Base-by-base conservation (phyloP, 2,329 filamentous ascomycete species). In the Hortaea werneckii region DNA sequence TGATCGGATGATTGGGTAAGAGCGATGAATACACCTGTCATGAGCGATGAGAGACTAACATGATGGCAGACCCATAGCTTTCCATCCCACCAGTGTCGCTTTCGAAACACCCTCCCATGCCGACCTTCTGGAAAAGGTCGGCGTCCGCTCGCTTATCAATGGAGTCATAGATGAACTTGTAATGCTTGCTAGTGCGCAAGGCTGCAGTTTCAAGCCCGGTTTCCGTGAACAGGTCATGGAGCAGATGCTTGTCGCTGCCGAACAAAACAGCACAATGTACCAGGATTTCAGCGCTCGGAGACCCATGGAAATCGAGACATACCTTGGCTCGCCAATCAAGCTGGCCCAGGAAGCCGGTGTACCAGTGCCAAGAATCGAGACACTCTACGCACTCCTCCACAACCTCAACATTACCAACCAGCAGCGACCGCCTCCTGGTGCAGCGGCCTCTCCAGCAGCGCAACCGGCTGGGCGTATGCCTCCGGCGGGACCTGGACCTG, bases 291-390 rank as follows among this genome's bases (percentile, higher is more conserved):
- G 82, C 44, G 82, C 87, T 11, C 80, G 83, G 56, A 80, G 90
- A 40, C 92, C 92, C 1, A 95, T 98, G 86, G 92, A 98, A 63
- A 82, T 98, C 10, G 92, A 98, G 67, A 95, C 88, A 0, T 96
- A 88, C 62, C 78, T 96, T 3, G 92, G 90, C 37, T 90, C 90
- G 5, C 90, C 92, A 2, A 83, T 96, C 56, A 94, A 92, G 65
- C 70, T 96, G 52, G 88, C 89, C 34, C 81, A 86, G 57, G 81
- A 87, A 47, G 75, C 71, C 29, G 80, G 80, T 28, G 66, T 94
- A 30, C 64, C 79, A 39, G 74, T 95, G 10, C 89, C 90, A 41
- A 83, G 89, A 41, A 85, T 95, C 56, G 87, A 96, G 66, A 94
- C 90, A 0, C 70, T 98, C 2, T 98, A 98, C 65, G 82, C 90